Evolutionary conservation across 441 rosid genomes (phyloP).

Genomic region (Raphanus hybrid): DNA sequence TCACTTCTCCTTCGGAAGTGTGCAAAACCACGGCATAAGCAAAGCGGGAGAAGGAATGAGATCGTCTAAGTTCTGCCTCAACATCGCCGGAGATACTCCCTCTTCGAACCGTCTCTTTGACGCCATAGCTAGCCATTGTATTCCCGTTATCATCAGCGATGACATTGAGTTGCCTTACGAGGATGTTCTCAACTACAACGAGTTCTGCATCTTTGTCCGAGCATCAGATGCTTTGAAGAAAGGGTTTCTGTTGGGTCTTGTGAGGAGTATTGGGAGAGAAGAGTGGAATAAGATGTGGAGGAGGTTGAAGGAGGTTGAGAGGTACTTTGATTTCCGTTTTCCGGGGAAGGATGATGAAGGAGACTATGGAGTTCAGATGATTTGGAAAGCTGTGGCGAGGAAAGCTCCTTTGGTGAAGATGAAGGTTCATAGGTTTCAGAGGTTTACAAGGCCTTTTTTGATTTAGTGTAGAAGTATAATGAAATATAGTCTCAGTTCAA

Average conservation of each 20-base stretch:
- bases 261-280: slow-evolving; percentile 65
- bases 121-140: slow-evolving; percentile 94
- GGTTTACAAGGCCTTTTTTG: slow-evolving; percentile 47
- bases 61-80: slow-evolving; percentile 88
- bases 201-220: slow-evolving; percentile 84
- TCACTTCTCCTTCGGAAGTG: slow-evolving; percentile 82
- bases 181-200: slow-evolving; percentile 83
- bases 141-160: slow-evolving; percentile 92
- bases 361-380: slow-evolving; percentile 77
- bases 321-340: slow-evolving; percentile 62
- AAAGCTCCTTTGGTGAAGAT: slow-evolving; percentile 65
- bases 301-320: slow-evolving; percentile 64
- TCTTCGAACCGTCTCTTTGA: slow-evolving; percentile 95
- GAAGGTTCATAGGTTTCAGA: slow-evolving; percentile 67
- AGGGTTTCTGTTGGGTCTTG: slow-evolving; percentile 66
- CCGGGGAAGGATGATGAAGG: slow-evolving; percentile 64
- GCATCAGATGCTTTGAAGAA: slow-evolving; percentile 82
- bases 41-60: slow-evolving; percentile 85
- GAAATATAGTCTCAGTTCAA: neutral
- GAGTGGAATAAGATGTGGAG: slow-evolving; percentile 84
- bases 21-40: slow-evolving; percentile 62
- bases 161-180: slow-evolving; percentile 92
- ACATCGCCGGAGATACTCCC: slow-evolving; percentile 97
- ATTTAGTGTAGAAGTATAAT: neutral
- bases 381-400: slow-evolving; percentile 82